Percentiles rank a stretch among this genome's conserved stretches.
These are phyloP conservation scores for Porcisia deanei DNA, from an alignment of 208 protist genomes.

Conservation along the genomic window DNA sequence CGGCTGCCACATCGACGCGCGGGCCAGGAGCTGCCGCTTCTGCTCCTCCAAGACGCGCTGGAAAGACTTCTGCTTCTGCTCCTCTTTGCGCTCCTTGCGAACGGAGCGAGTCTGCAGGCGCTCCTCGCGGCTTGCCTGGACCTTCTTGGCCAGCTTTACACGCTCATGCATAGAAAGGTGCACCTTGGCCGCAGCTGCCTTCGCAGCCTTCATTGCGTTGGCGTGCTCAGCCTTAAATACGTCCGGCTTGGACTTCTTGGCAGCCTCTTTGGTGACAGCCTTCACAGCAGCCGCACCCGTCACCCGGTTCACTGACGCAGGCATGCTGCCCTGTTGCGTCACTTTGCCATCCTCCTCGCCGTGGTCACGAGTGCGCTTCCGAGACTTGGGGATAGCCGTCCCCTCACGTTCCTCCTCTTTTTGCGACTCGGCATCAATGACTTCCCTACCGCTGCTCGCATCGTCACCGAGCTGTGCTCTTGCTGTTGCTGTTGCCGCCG, in stretches of 20 bases:
- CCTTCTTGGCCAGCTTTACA: slow-evolving; percentile 53
- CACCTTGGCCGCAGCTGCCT: slow-evolving; percentile 47
- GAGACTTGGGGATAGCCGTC: neutral
- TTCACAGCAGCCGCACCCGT: neutral
- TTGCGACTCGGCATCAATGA: neutral
- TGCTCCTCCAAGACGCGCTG: slow-evolving; percentile 81
- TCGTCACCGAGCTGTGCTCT: neutral
- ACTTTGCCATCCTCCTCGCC: neutral
- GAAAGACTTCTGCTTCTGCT: slow-evolving; percentile 57
- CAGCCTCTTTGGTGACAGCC: slow-evolving; percentile 9
- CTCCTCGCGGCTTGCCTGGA: slow-evolving; percentile 59
- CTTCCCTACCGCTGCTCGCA: neutral
- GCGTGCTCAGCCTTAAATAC: slow-evolving; percentile 58
- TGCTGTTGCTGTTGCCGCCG: neutral
- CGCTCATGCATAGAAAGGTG: slow-evolving; percentile 51
- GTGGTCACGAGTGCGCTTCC: slow-evolving; percentile 2
- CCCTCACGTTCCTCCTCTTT: neutral
- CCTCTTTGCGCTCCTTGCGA: slow-evolving; percentile 48
- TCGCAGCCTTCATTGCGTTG: slow-evolving; percentile 57
- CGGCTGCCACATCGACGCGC: slow-evolving; percentile 37
- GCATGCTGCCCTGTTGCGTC: neutral
- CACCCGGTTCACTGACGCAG: neutral
- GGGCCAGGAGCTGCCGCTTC: slow-evolving; percentile 75
- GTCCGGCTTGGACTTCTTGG: slow-evolving; percentile 27
- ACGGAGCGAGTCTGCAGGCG: slow-evolving; percentile 38